These are phyloP conservation scores for Microstegium vimineum DNA, from an alignment of 176 grass and related monocot genomes.

Conservation along the genomic window DNA sequence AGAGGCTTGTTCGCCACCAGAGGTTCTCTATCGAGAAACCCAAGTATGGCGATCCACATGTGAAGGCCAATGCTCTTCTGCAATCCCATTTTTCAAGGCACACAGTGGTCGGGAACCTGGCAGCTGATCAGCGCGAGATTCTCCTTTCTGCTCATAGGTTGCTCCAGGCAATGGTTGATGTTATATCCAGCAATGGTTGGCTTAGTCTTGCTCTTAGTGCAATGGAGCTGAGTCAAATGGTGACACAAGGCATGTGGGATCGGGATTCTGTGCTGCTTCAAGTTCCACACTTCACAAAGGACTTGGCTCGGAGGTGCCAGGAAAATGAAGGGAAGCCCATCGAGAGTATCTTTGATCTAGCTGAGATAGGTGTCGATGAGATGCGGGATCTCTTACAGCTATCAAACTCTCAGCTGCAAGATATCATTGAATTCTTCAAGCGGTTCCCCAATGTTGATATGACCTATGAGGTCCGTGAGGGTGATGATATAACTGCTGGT, in stretches of 20 bases:
- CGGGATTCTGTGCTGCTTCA: conserved; percentile 81
- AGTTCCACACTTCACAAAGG: conserved; percentile 79
- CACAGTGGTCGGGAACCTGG: conserved; percentile 67
- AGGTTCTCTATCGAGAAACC: conserved; percentile 94
- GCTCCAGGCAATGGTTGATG: conserved; percentile 98
- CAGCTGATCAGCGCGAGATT: conserved; percentile 82
- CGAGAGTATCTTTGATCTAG: conserved; percentile 89
- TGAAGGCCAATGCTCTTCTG: conserved; percentile 84
- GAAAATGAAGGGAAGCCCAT: conserved; percentile 65
- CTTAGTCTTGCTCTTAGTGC: conserved; percentile 79
- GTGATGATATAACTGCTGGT: conserved; percentile 55
- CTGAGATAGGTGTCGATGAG: conserved; percentile 70
- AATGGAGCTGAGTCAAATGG: conserved; percentile 97
- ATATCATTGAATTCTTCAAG: conserved; percentile 71
- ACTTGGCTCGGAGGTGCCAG: conserved; percentile 70
- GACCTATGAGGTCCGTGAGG: conserved; percentile 72
- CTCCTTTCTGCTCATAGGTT: conserved; percentile 82
- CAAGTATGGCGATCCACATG: conserved; percentile 75
- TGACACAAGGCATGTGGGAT: conserved; percentile 96
- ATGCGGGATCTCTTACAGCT: conserved; percentile 67
- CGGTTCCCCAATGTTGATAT: conserved; percentile 94
- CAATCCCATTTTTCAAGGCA: conserved; percentile 95
- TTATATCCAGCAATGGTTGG: conserved; percentile 93
- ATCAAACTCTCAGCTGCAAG: conserved; percentile 73
- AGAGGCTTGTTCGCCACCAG: conserved; percentile 82